phyloP scores from a whole-genome alignment of 129 eudicot genomes.

The Lonicera japonica region DNA sequence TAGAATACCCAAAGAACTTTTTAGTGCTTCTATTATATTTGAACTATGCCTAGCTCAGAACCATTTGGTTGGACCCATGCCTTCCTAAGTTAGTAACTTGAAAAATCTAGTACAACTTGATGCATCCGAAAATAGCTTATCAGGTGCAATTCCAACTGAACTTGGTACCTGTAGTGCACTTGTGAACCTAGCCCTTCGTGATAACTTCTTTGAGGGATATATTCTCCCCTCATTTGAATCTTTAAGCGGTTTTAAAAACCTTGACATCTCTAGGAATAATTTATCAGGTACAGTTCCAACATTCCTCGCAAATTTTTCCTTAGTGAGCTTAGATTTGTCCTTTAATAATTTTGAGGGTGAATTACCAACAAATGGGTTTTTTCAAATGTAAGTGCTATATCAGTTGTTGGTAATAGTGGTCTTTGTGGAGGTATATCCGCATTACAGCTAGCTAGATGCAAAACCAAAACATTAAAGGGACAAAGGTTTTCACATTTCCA shows the following conservation, averaged over 20 bases:
- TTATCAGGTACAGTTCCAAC: slow-evolving; percentile 18
- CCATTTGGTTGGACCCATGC: slow-evolving; percentile 1
- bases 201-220: slow-evolving; percentile 11
- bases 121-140: slow-evolving; percentile 15
- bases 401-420: slow-evolving; percentile 5
- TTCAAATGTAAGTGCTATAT: not conserved
- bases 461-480: not conserved
- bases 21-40: slow-evolving; percentile 5
- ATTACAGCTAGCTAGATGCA: slow-evolving; percentile 10
- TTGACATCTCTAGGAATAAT: slow-evolving; percentile 23
- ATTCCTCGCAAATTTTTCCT: not conserved
- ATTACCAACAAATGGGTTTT: slow-evolving; percentile 14
- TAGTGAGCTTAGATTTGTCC: slow-evolving; percentile 7
- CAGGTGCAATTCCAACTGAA: slow-evolving; percentile 13
- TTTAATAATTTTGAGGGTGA: slow-evolving; percentile 17
- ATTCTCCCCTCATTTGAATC: slow-evolving; percentile 6
- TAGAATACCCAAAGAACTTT: slow-evolving; percentile 12
- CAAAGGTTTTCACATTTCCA: not conserved
- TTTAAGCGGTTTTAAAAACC: slow-evolving; percentile 8
- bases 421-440: slow-evolving; percentile 19
- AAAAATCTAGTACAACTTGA: slow-evolving; percentile 1
- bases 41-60: not conserved
- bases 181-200: not conserved
- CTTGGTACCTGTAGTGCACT: not conserved
- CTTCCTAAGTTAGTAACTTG: slow-evolving; percentile 11